Evolutionary conservation across 768 basidiomycete genomes (phyloP).

Genomic region (Auricularia cornea): DNA sequence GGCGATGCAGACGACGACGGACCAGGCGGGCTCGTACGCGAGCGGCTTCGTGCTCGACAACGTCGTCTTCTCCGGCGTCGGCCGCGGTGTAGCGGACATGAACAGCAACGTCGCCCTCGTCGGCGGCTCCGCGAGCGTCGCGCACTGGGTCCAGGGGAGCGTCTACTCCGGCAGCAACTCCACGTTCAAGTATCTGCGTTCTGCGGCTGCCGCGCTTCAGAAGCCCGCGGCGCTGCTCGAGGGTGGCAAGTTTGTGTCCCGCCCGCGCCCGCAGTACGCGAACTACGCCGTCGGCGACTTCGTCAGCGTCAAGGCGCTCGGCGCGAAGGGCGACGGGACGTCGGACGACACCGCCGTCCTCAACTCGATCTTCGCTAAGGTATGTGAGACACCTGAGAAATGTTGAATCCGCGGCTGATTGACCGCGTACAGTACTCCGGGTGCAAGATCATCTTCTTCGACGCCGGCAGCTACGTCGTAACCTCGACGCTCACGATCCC

Average conservation of each 20-base stretch:
- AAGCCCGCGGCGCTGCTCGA: constrained; percentile 57
- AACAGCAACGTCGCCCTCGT: neutral
- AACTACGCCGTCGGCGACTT: constrained; percentile 54
- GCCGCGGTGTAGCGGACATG: neutral
- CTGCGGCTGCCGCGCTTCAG: constrained; percentile 34
- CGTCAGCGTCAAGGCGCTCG: constrained; percentile 56
- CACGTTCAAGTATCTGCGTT: constrained; percentile 40
- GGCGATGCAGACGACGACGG: neutral
- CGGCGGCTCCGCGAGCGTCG: constrained; percentile 30
- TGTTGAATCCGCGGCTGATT: neutral
- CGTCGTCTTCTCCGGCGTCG: constrained; percentile 42
- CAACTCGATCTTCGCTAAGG: constrained; percentile 33
- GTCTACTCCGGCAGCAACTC: constrained; percentile 48
- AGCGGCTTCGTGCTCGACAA: constrained; percentile 48
- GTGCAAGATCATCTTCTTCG: constrained; percentile 67
- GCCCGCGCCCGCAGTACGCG: constrained; percentile 32
- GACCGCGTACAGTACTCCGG: constrained; percentile 43
- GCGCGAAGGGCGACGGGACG: constrained; percentile 52
- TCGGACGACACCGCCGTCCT: constrained; percentile 72
- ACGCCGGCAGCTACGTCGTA: constrained; percentile 55
- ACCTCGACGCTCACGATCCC: constrained; percentile 51
- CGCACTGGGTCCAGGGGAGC: constrained; percentile 73
- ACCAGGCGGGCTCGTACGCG: constrained; percentile 19
- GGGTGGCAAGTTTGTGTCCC: constrained; percentile 8
- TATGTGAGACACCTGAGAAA: too few species aligned